Evolutionary conservation across 2,329 filamentous ascomycete genomes (phyloP).

Genomic region (Lecanosticta acicola): DNA sequence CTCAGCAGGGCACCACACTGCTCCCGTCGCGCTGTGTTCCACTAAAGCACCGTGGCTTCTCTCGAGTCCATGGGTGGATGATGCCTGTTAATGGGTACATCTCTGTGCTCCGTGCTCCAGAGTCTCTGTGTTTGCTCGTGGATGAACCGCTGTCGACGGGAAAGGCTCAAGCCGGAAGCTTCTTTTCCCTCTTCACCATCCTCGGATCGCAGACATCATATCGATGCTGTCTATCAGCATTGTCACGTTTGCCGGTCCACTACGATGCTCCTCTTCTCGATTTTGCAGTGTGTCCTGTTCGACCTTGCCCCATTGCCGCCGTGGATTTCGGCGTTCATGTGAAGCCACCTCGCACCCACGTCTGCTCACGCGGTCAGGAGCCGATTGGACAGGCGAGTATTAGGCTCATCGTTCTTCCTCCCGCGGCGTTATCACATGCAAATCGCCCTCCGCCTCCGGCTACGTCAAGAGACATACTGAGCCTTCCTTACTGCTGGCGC

Average conservation of each 20-base stretch:
- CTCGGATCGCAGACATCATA: neutral
- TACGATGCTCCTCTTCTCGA: too few species aligned
- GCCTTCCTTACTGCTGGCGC: conserved; percentile 1
- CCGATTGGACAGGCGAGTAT: neutral
- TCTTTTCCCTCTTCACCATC: neutral
- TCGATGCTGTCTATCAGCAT: neutral
- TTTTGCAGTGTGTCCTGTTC: too few species aligned
- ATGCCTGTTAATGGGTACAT: too few species aligned
- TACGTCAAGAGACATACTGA: conserved; percentile 5
- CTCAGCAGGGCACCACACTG: neutral
- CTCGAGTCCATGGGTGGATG: too few species aligned
- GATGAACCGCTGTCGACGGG: too few species aligned
- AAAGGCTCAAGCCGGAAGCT: conserved; percentile 1
- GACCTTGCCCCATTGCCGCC: neutral
- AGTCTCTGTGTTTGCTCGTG: too few species aligned
- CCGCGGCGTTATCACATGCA: conserved; percentile 17
- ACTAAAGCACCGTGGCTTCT: too few species aligned
- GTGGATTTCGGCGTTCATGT: conserved; percentile 7
- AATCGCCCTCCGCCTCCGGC: conserved; percentile 1
- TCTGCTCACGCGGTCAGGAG: conserved; percentile 1
- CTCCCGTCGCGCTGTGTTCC: neutral
- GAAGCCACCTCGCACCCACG: conserved; percentile 1
- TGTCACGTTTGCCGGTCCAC: neutral
- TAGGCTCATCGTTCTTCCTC: conserved; percentile 5
- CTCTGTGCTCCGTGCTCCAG: too few species aligned